Percentiles rank a stretch among this genome's conserved stretches.
Evolutionary conservation across 257 asterid genomes (phyloP).

Genomic region (Lantana camara): DNA sequence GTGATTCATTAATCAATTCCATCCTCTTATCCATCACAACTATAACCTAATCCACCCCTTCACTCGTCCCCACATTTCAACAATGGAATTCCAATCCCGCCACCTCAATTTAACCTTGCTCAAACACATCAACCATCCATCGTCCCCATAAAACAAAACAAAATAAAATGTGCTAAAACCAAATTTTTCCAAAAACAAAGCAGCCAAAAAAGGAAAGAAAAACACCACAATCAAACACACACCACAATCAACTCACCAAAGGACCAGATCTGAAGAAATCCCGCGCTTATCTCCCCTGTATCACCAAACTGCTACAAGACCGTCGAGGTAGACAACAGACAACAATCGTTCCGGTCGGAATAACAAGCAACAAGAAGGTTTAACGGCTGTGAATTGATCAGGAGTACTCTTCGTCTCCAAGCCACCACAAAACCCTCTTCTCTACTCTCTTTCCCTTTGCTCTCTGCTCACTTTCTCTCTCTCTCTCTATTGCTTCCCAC

Average conservation of each 20-base stretch:
- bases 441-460: conserved; percentile 25
- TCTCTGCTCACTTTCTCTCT: conserved; percentile 25
- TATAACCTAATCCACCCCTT: too few species aligned
- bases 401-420: conserved; percentile 3
- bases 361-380: conserved; percentile 28
- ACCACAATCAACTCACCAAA: conserved; percentile 50
- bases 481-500: conserved; percentile 4
- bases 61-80: neutral
- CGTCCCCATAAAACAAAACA: neutral
- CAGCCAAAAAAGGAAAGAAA: neutral
- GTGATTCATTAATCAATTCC: conserved; percentile 22
- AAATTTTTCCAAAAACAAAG: neutral
- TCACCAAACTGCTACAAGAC: conserved; percentile 22
- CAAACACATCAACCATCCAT: neutral
- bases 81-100: neutral
- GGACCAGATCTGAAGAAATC: conserved; percentile 55
- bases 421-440: conserved; percentile 36
- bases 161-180: neutral
- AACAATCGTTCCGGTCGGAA: conserved; percentile 35
- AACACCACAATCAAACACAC: neutral
- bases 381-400: conserved; percentile 32
- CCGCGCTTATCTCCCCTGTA: conserved; percentile 1
- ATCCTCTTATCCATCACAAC: conserved; percentile 12
- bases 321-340: conserved; percentile 26
- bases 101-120: conserved; percentile 13